These are phyloP conservation scores for Royoungia palumana DNA, from an alignment of 768 basidiomycete genomes.

Conservation along the genomic window DNA sequence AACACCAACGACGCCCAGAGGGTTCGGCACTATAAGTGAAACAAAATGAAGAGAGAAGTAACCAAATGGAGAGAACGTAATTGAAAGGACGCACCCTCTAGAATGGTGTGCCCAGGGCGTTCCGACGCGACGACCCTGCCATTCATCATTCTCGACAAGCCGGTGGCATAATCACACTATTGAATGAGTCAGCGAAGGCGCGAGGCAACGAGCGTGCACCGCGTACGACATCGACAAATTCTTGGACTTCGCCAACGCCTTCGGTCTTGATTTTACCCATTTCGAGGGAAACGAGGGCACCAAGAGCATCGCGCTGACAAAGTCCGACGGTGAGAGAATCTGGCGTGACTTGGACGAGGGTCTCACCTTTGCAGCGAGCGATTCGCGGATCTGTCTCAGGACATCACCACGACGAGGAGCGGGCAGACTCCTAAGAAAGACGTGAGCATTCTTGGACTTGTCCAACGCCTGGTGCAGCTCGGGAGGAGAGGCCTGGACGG, in stretches of 20 bases:
- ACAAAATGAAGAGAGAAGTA: slow-evolving; percentile 7
- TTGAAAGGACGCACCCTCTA: slow-evolving; percentile 58
- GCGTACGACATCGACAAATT: slow-evolving; percentile 90
- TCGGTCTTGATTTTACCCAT: slow-evolving; percentile 93
- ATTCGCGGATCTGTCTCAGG: slow-evolving; percentile 82
- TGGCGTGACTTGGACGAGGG: not conserved
- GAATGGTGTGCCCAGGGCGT: slow-evolving; percentile 84
- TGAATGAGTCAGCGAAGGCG: slow-evolving; percentile 7
- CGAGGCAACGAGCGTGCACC: not conserved
- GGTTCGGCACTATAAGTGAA: slow-evolving; percentile 73
- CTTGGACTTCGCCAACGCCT: slow-evolving; percentile 91
- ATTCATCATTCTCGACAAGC: slow-evolving; percentile 92
- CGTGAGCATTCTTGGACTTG: slow-evolving; percentile 72
- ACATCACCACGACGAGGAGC: slow-evolving; percentile 89
- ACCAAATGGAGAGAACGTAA: not conserved
- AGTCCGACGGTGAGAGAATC: slow-evolving; percentile 10
- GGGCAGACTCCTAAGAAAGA: slow-evolving; percentile 68
- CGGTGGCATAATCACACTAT: slow-evolving; percentile 93
- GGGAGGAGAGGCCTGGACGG: slow-evolving; percentile 55
- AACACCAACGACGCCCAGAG: slow-evolving; percentile 70
- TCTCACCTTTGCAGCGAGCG: slow-evolving; percentile 69
- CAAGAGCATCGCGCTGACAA: slow-evolving; percentile 67
- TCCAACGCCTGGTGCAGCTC: slow-evolving; percentile 71
- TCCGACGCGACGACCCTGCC: slow-evolving; percentile 86
- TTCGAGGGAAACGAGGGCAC: slow-evolving; percentile 80